Evolutionary conservation across 169 alveolate species (phyloP), one percentile per base, ranked within the genome.

Genomic region (Condylostoma magnum): DNA sequence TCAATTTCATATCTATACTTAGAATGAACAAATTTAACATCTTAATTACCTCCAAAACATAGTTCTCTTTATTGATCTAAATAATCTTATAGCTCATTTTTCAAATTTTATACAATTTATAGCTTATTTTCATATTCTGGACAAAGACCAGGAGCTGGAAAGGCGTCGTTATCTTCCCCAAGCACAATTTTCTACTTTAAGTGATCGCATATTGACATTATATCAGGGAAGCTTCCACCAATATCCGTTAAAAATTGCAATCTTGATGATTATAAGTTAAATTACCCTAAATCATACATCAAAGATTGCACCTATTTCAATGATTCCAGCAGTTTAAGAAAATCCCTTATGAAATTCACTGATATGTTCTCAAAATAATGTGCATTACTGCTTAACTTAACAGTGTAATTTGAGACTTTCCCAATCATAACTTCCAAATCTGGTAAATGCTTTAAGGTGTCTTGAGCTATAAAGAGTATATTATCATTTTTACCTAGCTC

Each of bases 1-100:
- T 95, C 98, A 6, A 95, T 82, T 69, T 96, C 98, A 77, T 93
- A 96, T 48, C 97, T 82, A 76, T 85, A 94, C 70, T 93, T 94
- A 15, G 92, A 77, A 77, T 91, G 89, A 0, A 88, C 95, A 80
- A 57, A 94, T 27, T 65, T 50, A 30, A 85, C 65, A 18, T 66
- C 72, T 30, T 52, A 33, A 28, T 72, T 31, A 25, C 36, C 69
- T 28, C 69, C 65, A 18, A 88, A 69, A 18, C 37, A 47, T 31
- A n/a, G n/a, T n/a, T 54, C 55, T 66, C 73, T 66, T 8, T 70
- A 66, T 27, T 38, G 31, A 8, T 27, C 58, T 15, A 87, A 47
- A 48, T 80, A 82, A 33, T 77, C 80, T 47, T 85, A 74, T 22
- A 90, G 63, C 30, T 74, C 22, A 3, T 71, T 31, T 76, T 90